Evolutionary conservation across 108 stramenopile species (phyloP), one percentile per base, ranked within the genome.

Genomic region (Parietichytrium sp.): DNA sequence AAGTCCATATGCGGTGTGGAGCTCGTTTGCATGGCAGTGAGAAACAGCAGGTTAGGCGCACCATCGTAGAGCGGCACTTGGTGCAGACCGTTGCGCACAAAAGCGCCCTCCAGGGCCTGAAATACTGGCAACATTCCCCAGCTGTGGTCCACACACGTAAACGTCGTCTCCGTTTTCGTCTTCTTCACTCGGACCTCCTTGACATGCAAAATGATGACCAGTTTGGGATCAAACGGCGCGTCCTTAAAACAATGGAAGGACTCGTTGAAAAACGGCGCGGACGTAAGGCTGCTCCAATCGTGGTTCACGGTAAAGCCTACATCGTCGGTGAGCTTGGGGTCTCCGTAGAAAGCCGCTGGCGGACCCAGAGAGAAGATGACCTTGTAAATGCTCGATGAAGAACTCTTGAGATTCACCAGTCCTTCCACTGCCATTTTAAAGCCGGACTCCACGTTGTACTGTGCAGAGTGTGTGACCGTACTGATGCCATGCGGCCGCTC

Each of bases 401-500:
- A 33, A 47, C 38, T 45, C 10, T 42, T 33, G 6, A 72, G 33
- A 27, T 25, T 25, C 38, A 38, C 15, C 0, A 72, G 42, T 7
- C 38, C 20, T 38, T 72, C 61, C 23, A 72, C 45, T 33, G 15
- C 20, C 16, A 72, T 42, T n/a, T n/a, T 42, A 45, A 72, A 72
- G 29, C 61, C 61, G 10, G 42, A 23, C 42, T 72, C 61, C 6
- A 42, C 38, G 38, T 72, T 33, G 25, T 72, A 72, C 61, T 72
- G 61, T 0, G 61, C 42, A 18, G 61, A 33, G 20, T 72, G 61
- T n/a, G 36, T 42, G 0, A 72, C 6, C 8, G 61, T 33, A 33
- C 36, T 72, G 38, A 72, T 72, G 42, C 61, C 61, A 16, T 72
- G 61, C 12, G 61, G 61, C 61, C 45, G 61, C 13, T 42, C 45